Conservation (phyloP, 805 yeast genomes). For the Candida gorgasii region DNA sequence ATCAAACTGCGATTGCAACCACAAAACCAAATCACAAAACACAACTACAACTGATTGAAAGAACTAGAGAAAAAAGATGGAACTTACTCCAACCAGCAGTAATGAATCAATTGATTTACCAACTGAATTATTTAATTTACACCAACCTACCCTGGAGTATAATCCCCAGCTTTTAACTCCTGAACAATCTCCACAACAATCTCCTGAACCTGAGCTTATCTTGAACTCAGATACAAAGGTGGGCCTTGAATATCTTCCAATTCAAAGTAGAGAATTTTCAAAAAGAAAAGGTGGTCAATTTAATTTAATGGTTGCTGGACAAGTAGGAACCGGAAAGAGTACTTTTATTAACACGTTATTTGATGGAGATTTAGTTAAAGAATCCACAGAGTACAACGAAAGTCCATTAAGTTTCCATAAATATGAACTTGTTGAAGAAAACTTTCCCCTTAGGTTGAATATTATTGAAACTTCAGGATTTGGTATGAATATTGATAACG, state of each 20-base stretch:
- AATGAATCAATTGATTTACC: background rate
- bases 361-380: constrained; percentile 33
- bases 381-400: constrained; percentile 14
- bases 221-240: constrained; percentile 9
- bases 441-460: constrained; percentile 58
- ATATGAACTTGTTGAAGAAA: constrained; percentile 60
- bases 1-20: background rate
- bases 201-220: background rate
- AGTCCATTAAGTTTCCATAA: constrained; percentile 21
- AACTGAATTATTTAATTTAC: too few relatives aligned
- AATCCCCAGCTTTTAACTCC: too few relatives aligned
- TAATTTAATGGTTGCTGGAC: constrained; percentile 41
- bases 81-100: background rate
- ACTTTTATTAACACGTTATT: constrained; percentile 81
- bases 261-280: constrained; percentile 26
- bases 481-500: constrained; percentile 62
- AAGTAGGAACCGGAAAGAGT: constrained; percentile 57
- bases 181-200: background rate
- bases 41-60: background rate
- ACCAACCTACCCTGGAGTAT: too few relatives aligned
- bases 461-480: constrained; percentile 75
- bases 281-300: constrained; percentile 33
- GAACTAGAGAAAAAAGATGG: background rate
- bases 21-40: background rate
- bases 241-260: constrained; percentile 30